phyloP scores from a whole-genome alignment of 352 stramenopile species.

The Pythium monospermum region DNA sequence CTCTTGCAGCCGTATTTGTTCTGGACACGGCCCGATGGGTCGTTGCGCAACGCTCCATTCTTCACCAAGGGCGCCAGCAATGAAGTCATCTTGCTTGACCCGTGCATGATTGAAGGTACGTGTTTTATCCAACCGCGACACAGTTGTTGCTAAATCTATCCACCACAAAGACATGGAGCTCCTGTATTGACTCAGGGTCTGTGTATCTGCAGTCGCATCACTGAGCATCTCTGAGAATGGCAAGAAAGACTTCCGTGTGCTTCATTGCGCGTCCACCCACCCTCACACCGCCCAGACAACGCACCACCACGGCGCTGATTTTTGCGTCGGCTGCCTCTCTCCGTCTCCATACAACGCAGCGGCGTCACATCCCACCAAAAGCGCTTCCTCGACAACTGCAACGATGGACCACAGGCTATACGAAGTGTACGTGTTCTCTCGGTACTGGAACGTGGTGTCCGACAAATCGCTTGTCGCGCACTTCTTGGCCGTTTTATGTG shows the following conservation, averaged over 20 bases:
- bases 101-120: constrained; percentile 62
- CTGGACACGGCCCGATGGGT: constrained; percentile 57
- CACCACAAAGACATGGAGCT: too few relatives aligned
- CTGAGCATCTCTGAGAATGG: constrained; percentile 53
- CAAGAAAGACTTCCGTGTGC: constrained; percentile 71
- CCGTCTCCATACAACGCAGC: constrained; percentile 33
- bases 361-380: constrained; percentile 22
- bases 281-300: constrained; percentile 20
- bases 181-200: not conserved
- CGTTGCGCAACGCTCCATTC: constrained; percentile 55
- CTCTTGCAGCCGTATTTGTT: constrained; percentile 78
- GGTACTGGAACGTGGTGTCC: constrained; percentile 79
- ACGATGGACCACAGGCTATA: constrained; percentile 16
- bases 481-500: constrained; percentile 53
- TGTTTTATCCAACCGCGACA: not conserved
- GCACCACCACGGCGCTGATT: constrained; percentile 28
- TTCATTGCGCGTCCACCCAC: constrained; percentile 64
- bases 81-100: constrained; percentile 71
- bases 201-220: constrained; percentile 42
- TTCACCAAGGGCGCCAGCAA: constrained; percentile 39
- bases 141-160: too few relatives aligned
- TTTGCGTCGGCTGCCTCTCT: constrained; percentile 63
- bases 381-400: constrained; percentile 22
- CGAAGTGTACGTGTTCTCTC: constrained; percentile 78
- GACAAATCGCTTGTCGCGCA: constrained; percentile 67